A percentile compares a stretch with the other conserved stretches of the same genome.
These are phyloP conservation scores for Sporisorium graminicola DNA, from an alignment of 1,284 basidiomycete species.

Conservation along the genomic window DNA sequence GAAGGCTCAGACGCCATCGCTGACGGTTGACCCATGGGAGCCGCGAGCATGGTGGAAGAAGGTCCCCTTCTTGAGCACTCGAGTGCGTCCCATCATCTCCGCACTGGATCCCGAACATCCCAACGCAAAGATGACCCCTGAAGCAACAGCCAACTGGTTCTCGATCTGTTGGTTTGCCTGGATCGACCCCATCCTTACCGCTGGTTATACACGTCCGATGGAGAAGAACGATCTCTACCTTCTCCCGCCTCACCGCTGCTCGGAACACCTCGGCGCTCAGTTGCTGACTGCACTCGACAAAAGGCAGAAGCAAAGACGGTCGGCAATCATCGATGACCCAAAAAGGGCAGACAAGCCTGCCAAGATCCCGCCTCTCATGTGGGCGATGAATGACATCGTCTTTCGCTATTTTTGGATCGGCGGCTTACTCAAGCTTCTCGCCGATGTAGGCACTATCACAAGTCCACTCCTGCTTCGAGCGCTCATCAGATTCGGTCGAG, in stretches of 20 bases:
- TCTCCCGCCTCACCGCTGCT: conserved; percentile 8
- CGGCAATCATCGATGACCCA: not conserved
- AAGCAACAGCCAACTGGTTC: conserved; percentile 26
- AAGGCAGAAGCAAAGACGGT: conserved; percentile 5
- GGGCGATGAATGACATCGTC: conserved; percentile 44
- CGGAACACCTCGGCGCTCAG: conserved; percentile 6
- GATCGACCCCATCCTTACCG: conserved; percentile 38
- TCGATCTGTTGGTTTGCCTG: conserved; percentile 43
- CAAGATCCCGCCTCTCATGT: conserved; percentile 30
- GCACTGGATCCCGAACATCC: conserved; percentile 17
- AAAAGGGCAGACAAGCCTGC: conserved; percentile 23
- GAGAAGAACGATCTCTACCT: conserved; percentile 45
- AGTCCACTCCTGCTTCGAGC: conserved; percentile 69
- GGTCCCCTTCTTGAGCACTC: conserved; percentile 24
- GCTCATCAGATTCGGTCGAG: conserved; percentile 80
- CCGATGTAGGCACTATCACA: conserved; percentile 34
- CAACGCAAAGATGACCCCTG: conserved; percentile 31
- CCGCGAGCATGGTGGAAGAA: conserved; percentile 29
- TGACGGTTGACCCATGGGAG: conserved; percentile 19
- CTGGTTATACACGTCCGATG: conserved; percentile 49
- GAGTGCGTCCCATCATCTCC: conserved; percentile 21
- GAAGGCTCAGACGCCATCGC: conserved; percentile 6
- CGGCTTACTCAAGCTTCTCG: conserved; percentile 40
- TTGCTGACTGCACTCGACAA: conserved; percentile 12
- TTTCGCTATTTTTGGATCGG: conserved; percentile 47